Evolutionary conservation across 2,329 filamentous ascomycete genomes (phyloP).

Genomic region (Neophaeococcomyces aloes): DNA sequence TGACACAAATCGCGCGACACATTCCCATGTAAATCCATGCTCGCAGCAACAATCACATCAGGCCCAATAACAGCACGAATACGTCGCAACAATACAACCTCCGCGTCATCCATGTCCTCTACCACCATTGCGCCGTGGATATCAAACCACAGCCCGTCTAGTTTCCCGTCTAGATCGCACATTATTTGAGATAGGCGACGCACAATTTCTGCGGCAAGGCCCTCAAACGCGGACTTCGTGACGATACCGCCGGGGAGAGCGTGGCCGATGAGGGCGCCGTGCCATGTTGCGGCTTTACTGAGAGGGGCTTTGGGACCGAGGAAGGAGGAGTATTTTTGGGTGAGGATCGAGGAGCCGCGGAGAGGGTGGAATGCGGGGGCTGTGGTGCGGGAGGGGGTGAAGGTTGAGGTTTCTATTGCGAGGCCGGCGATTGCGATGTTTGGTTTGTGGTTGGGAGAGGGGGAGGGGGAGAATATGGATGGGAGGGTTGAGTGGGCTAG

Average conservation of each 20-base stretch:
- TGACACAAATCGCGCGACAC: conserved; percentile 41
- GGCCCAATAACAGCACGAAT: conserved; percentile 38
- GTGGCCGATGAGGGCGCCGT: conserved; percentile 43
- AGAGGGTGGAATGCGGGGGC: conserved; percentile 41
- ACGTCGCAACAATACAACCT: conserved; percentile 39
- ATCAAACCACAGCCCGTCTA: conserved; percentile 46
- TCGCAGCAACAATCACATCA: conserved; percentile 41
- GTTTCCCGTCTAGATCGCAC: conserved; percentile 11
- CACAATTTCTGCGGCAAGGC: conserved; percentile 34
- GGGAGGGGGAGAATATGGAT: background rate
- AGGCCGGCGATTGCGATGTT: conserved; percentile 44
- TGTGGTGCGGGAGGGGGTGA: conserved; percentile 41
- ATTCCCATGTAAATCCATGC: conserved; percentile 48
- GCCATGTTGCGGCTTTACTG: conserved; percentile 37
- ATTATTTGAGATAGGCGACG: conserved; percentile 31
- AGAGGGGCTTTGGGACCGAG: conserved; percentile 34
- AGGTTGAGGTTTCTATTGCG: conserved; percentile 45
- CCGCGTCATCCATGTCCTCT: conserved; percentile 39
- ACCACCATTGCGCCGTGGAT: conserved; percentile 49
- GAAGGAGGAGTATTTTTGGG: conserved; percentile 34
- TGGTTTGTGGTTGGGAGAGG: conserved; percentile 22
- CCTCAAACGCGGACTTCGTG: conserved; percentile 37
- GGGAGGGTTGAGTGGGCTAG: background rate
- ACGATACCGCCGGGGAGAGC: conserved; percentile 43
- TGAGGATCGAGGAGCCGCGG: conserved; percentile 34